Evolutionary conservation across 2,329 filamentous ascomycete species (phyloP), one percentile per base, ranked within the genome.

Genomic region (Monosporascus sp.): DNA sequence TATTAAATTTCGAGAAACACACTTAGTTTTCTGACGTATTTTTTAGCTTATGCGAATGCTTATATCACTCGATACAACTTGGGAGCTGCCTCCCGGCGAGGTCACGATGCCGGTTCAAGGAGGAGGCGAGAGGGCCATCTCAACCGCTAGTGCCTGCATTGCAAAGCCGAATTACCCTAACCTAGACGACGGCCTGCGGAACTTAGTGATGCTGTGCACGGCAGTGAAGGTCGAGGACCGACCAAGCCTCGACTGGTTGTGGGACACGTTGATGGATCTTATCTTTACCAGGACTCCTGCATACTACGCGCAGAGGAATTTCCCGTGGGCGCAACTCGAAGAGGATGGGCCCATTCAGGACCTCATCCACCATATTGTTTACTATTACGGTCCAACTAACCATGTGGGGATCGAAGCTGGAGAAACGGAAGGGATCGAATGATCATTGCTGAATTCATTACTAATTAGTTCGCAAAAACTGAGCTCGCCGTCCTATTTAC

Each of bases 141-240:
- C 40, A 14, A 43, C 40, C n/a, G 40, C 40, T 8, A 43, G 40
- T 43, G 40, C 40, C 8, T 43, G 19, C 40, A 8, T 43, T 43
- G 40, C 17, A 43, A 22, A 22, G 40, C 40, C 40, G 8, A 20
- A 43, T 7, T 8, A 11, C 20, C 7, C 40, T 8, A 22, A 40
- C 20, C 19, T 43, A 22, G 40, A 43, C 8, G 17, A 43, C 17
- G 40, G 20, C 40, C 40, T 43, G 9, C 9, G 17, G n/a, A 5
- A 8, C n/a, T 11, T 43, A 11, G 40, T 43, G n/a, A 43, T 43
- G 40, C n/a, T 19, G 40, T 43, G 40, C 8, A 43, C 40, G n/a
- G 40, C 40, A 11, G n/a, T 20, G n/a, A 43, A 43, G 78, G 74
- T 86, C 82, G 83, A 76, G 78, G 61, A 43, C 20, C 40, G 40